Evolutionary conservation across 2,329 filamentous ascomycete species (phyloP), one percentile per base, ranked within the genome.

Genomic region (Pyrenochaeta sp.): DNA sequence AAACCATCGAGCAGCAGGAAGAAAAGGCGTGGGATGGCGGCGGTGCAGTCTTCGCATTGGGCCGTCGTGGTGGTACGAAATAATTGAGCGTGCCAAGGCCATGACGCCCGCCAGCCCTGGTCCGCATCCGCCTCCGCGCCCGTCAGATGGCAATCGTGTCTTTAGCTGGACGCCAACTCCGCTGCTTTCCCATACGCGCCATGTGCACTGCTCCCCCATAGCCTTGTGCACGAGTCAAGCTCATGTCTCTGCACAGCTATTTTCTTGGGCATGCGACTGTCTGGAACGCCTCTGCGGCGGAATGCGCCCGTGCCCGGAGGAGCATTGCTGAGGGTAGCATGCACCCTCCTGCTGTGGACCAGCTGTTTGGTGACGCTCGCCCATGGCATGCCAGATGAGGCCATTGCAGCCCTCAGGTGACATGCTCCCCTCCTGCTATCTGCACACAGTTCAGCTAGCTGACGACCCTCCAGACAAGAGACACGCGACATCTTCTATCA

Each of bases 401-500:
- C 61, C 21, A 67, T 75, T 32, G 44, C 63, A 7, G 48, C 49
- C 28, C 61, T 78, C 27, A 68, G 72, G 72, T 74, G 40, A 10
- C 3, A 9, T 29, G 9, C 1, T 6, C 10, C 17, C n/a, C n/a
- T 17, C 31, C 11, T 31, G 34, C 51, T 13, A 5, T 9, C 9
- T 11, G 11, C 8, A 15, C 17, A 13, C n/a, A 20, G 18, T 9
- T 5, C 20, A 17, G 19, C 57, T 58, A 17, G 61, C 28, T 10
- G 18, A 19, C n/a, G n/a, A n/a, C n/a, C n/a, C n/a, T n/a, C 24
- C 46, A 75, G 74, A 57, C 73, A 74, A 59, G 76, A 79, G 51
- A 77, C 77, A 18, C 60, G 67, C 44, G 81, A 89, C 58, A 90
- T 97, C 81, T 97, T 97, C 77, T 96, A 96, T 72, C 94, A 99